Percentiles rank a stretch among this genome's conserved stretches.
Evolutionary conservation across 2,329 filamentous ascomycete species (phyloP).

Genomic region (Venturia effusa): DNA sequence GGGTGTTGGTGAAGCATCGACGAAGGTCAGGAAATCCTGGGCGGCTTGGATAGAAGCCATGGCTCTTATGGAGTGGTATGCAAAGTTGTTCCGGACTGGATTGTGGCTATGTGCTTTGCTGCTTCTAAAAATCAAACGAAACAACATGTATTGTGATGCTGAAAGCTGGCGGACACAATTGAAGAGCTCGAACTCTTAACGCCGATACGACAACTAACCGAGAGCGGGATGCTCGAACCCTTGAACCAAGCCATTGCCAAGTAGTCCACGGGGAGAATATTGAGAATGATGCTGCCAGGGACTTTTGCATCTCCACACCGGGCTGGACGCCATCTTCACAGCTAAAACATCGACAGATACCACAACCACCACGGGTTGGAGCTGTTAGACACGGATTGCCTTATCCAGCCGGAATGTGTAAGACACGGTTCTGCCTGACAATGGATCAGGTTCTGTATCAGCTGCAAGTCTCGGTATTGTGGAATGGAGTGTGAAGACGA

Average conservation of each 20-base stretch:
- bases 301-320: neutral
- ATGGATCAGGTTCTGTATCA: neutral
- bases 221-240: neutral
- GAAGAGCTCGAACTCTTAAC: neutral
- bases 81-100: neutral
- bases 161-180: neutral
- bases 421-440: neutral
- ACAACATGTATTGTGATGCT: neutral
- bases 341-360: neutral
- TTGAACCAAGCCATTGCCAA: too few species aligned
- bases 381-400: neutral
- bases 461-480: neutral
- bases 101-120: neutral
- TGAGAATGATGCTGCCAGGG: too few species aligned
- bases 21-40: conserved; percentile 81
- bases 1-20: conserved; percentile 93
- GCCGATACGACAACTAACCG: neutral
- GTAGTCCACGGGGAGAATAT: too few species aligned
- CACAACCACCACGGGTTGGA: too few species aligned
- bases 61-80: neutral
- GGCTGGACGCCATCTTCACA: neutral
- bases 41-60: conserved; percentile 35
- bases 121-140: neutral
- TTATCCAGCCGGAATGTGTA: neutral
- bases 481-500: neutral